A percentile compares a stretch with the other conserved stretches of the same genome.
Evolutionary conservation across 176 grass and related monocot species (phyloP).

Genomic region (Avena insularis): DNA sequence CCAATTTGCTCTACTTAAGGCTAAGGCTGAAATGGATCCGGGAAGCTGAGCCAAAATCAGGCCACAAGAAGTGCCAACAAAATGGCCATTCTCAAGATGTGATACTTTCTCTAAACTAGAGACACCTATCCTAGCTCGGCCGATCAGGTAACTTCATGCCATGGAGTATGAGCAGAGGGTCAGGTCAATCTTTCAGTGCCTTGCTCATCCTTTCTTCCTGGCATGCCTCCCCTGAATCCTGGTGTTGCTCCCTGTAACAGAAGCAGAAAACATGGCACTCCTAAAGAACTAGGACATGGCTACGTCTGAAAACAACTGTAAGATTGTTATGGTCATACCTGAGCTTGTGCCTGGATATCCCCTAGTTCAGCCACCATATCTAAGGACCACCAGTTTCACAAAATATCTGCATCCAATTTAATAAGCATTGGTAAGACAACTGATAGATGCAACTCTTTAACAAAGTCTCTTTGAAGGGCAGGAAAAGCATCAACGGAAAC

Average conservation of each 20-base stretch:
- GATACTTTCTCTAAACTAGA: no score
- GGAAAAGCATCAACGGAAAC: neutral
- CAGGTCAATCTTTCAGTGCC: no score
- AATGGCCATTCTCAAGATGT: no score
- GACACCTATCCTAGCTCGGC: no score
- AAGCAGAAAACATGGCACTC: neutral
- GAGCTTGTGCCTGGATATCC: conserved; percentile 52
- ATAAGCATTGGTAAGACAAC: neutral
- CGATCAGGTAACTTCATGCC: no score
- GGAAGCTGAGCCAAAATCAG: no score
- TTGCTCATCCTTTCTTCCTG: no score
- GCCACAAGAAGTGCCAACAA: no score
- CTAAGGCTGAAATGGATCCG: accelerated
- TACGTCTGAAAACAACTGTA: neutral
- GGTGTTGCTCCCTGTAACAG: conserved; percentile 29
- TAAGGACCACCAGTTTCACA: conserved; percentile 60
- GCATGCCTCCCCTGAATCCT: neutral
- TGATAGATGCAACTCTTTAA: neutral
- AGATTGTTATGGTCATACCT: conserved; percentile 47
- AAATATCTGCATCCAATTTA: conserved; percentile 66
- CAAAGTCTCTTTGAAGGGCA: neutral
- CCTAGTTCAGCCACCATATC: conserved; percentile 68
- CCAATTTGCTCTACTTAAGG: no score
- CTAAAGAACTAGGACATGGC: neutral
- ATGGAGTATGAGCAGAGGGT: no score